Evolutionary conservation across 1,284 basidiomycete genomes (phyloP), one percentile per base, ranked within the genome.

Genomic region (Ceratobasidium sp.): DNA sequence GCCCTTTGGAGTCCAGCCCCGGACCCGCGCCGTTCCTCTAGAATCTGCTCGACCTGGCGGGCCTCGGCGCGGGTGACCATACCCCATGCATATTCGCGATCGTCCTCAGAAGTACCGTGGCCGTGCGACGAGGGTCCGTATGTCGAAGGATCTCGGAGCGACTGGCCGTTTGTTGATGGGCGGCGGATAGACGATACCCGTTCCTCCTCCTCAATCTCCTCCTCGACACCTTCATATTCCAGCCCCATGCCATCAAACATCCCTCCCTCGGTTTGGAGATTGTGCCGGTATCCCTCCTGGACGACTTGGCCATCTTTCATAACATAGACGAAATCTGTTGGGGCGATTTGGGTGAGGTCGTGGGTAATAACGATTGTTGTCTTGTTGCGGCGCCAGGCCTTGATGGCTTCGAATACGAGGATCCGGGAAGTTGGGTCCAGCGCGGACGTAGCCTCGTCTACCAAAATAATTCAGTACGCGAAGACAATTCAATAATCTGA

Each of bases 361-460:
- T 98, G 96, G 0, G 96, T 98, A 79, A 98, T 97, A 71, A 98
- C 90, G 75, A 99, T 90, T 0, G 96, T 99, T 0, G 96, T 97
- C 76, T 87, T 89, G 78, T 92, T 90, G 27, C 78, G 79, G 22
- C 94, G 84, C 92, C 94, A 96, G 20, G 79, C 79, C 76, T 92
- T 92, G 79, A 98, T 85, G 0, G 94, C 93, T 72, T 93, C 90
- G 73, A 94, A 94, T 8, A 98, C 94, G 45, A 95, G 85, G 40
- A 94, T 83, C 25, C 95, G 89, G 1, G 94, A 92, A 0, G 91
- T 91, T 22, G 90, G 86, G 79, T 99, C 97, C 69, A 99, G 85
- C 4, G 96, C 96, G 1, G 94, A 97, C 5, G 96, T 98, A 0
- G 94, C 92, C 82, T 99, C 97, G 76, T 99, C 97, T 96, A 77